Evolutionary conservation across 768 basidiomycete genomes (phyloP), one percentile per base, ranked within the genome.

Genomic region (Exsudoporus frostii): DNA sequence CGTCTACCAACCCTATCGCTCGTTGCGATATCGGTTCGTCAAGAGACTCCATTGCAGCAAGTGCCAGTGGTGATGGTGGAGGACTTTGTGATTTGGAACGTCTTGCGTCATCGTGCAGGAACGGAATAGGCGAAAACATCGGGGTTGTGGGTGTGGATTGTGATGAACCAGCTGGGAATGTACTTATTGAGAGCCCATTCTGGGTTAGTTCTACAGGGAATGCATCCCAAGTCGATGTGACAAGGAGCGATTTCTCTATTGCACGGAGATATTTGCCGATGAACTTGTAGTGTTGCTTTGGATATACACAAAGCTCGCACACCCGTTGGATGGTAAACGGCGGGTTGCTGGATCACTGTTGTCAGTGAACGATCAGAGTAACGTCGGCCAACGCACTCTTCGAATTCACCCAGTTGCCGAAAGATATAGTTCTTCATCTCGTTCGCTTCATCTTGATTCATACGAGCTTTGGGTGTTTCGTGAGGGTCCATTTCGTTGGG

Each of bases 321-420:
- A 94, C 74, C 40, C 92, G 84, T 70, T 96, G 93, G 50, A 95
- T 88, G 9, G 92, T 94, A 68, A 95, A 96, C 2, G 92, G 92
- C 0, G 88, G 79, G 46, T 79, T 79, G 17, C 83, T 74, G 49
- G 40, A 46, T 48, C 33, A 44, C 6, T 20, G 27, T 46, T 10
- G 24, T 62, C 49, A 60, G 29, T 47, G 51, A 43, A 46, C 22
- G 24, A 27, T 38, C 39, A 50, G 37, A 43, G 5, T 20, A 45
- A 40, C 32, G 38, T 25, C 47, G 20, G 15, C 30, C 13, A 45
- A 76, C 83, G 44, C 60, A 91, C 91, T 78, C 79, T 39, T 91
- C 88, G 56, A 92, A 90, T 34, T 81, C 80, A 58, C 91, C 82
- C 25, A 94, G 69, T 58, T 88, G 83, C 10, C 70, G 70, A 63